A percentile compares a stretch with the other conserved stretches of the same genome.
These are phyloP conservation scores for Vitis hybrid DNA, from an alignment of 177 flowering plant genomes.

Conservation along the genomic window DNA sequence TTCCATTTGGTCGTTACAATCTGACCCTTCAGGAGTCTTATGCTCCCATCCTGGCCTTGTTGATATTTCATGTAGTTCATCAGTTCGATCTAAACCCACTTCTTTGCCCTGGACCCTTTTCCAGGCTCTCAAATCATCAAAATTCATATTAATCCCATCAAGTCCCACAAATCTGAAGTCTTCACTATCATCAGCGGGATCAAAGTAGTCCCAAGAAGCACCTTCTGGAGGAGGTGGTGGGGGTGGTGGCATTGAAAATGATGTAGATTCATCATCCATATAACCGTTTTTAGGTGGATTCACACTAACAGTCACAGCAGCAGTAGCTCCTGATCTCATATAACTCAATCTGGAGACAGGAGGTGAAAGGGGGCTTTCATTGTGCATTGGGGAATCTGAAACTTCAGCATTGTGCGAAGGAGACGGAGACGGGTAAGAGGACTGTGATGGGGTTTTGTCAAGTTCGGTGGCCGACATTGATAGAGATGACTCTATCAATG, in stretches of 20 bases:
- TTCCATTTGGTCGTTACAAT: slow-evolving; percentile 9
- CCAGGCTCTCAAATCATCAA: slow-evolving; percentile 34
- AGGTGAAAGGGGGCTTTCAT: slow-evolving; percentile 49
- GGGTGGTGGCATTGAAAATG: slow-evolving; percentile 57
- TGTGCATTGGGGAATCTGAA: slow-evolving; percentile 50
- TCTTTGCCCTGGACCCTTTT: slow-evolving; percentile 31
- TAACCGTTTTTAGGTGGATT: slow-evolving; percentile 32
- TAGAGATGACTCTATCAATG: slow-evolving; percentile 56
- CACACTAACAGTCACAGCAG: slow-evolving; percentile 57
- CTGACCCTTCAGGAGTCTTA: slow-evolving; percentile 13
- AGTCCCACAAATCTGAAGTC: slow-evolving; percentile 50
- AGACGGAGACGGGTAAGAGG: slow-evolving; percentile 76
- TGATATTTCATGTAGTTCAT: slow-evolving; percentile 24
- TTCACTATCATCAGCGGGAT: slow-evolving; percentile 45
- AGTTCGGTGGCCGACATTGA: slow-evolving; percentile 61
- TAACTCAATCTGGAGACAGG: slow-evolving; percentile 52
- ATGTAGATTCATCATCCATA: slow-evolving; percentile 50
- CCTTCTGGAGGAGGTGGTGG: slow-evolving; percentile 68
- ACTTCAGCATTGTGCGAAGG: slow-evolving; percentile 59
- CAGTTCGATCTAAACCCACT: slow-evolving; percentile 19
- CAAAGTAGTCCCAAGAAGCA: slow-evolving; percentile 86
- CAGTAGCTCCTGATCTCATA: slow-evolving; percentile 56
- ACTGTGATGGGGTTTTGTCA: slow-evolving; percentile 81
- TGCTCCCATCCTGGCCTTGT: slow-evolving; percentile 17
- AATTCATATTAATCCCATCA: slow-evolving; percentile 26